A percentile compares a stretch with the other conserved stretches of the same genome.
These are phyloP conservation scores for Leptodermis oblonga DNA, from an alignment of 257 asterid genomes.

Conservation along the genomic window DNA sequence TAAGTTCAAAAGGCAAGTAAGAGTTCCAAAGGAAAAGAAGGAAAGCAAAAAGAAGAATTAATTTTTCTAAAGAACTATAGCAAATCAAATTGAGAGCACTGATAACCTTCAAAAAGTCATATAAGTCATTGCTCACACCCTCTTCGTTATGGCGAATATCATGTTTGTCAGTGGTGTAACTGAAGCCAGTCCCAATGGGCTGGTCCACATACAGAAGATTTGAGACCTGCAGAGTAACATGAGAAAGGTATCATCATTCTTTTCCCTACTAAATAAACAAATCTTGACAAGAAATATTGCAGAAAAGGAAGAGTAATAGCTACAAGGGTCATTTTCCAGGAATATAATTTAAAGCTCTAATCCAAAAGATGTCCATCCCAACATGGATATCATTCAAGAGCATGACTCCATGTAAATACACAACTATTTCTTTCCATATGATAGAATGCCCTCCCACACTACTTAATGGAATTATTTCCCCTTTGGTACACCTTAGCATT, in stretches of 20 bases:
- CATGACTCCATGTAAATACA: not conserved
- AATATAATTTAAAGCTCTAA: not conserved
- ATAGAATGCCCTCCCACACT: not conserved
- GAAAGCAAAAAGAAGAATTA: not conserved
- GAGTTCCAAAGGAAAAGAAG: not conserved
- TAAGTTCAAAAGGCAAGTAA: not conserved
- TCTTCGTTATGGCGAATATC: conserved; percentile 82
- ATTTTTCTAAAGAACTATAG: not conserved
- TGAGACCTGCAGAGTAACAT: conserved; percentile 62
- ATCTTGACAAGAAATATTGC: not conserved
- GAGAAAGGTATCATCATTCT: conserved; percentile 15
- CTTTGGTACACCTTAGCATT: not conserved
- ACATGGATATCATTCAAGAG: not conserved
- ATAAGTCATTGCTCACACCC: conserved; percentile 88
- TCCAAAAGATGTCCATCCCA: not conserved
- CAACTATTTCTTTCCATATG: not conserved
- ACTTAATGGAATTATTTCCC: not conserved
- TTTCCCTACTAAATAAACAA: conserved; percentile 5
- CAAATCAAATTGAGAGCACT: conserved; percentile 4
- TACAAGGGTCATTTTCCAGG: not conserved
- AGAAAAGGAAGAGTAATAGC: not conserved
- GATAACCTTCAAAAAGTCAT: conserved; percentile 84
- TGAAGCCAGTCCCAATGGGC: conserved; percentile 97
- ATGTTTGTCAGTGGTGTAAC: conserved; percentile 75
- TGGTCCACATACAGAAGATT: conserved; percentile 92